Base-by-base conservation (phyloP, 768 basidiomycete species). In the Harrya chromipes region DNA sequence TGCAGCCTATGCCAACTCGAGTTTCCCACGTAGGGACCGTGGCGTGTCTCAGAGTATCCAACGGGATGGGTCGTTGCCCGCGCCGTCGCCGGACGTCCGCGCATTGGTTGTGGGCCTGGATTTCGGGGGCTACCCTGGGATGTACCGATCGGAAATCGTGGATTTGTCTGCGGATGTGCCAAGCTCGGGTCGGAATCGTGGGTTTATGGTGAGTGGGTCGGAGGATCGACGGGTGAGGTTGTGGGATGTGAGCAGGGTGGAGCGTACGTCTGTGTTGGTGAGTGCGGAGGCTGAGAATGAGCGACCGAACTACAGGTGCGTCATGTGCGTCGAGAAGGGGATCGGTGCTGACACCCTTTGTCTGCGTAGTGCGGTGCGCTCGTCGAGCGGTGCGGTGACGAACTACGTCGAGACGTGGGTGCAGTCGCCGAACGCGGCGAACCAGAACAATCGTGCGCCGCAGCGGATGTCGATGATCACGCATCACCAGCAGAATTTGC, bases 141-240 rank as follows among this genome's bases (percentile, higher is more conserved):
- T 77, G 35, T 77, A 83, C 53, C 68, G 78, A 46, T 74, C 77
- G 1, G 82, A 82, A 35, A 74, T 77, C 46, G 74, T 70, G 35
- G 76, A 77, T 36, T 53, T 75, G 33, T 65, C 61, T 23, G 67
- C 57, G 24, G 79, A 79, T 40, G 59, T 71, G 20, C 67, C 65
- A 31, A 60, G 65, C 12, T 67, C 73, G 17, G 67, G 69, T n/a
- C 71, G 76, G 19, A 70, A 72, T 27, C 73, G 79, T 29, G 91
- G 89, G 0, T 97, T 84, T 65, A 75, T 95, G 67, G 70, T 97
- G 24, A 92, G 81, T 20, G 95, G 91, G 1, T 95, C 94, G 0
- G 90, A 94, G 58, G 97, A 99, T 68, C 79, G 86, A 42, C 85
- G 84, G 57, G 76, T 99, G 35, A 77, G 92, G 21, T 74, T 91